Conservation (phyloP, 768 basidiomycete species). For the Candolleomyces eurysporus region DNA sequence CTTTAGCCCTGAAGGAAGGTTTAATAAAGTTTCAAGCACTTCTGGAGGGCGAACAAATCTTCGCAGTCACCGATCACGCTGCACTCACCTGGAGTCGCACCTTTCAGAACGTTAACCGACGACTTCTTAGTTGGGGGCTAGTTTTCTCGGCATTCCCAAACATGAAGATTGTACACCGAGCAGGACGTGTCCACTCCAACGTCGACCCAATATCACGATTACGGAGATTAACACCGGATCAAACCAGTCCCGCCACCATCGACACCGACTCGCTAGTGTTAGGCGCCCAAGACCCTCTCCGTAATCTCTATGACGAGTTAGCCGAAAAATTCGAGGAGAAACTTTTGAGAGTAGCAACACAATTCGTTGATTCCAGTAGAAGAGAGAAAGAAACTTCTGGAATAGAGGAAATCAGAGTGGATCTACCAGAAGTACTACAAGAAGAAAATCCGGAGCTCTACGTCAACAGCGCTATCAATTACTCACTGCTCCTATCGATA, state of each 20-base stretch:
- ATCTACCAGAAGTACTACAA: too few species aligned
- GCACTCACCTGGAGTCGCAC: constrained; percentile 35
- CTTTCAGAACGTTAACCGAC: constrained; percentile 35
- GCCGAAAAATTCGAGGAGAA: too few species aligned
- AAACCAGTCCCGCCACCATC: constrained; percentile 23
- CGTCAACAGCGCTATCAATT: too few species aligned
- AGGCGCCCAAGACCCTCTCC: background rate
- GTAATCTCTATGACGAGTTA: too few species aligned
- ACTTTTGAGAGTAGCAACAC: too few species aligned
- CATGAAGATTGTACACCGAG: constrained; percentile 35
- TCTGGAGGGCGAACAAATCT: constrained; percentile 32
- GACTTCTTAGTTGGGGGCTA: constrained; percentile 33
- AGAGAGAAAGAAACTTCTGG: too few species aligned
- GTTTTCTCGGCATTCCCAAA: constrained; percentile 34
- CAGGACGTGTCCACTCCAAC: constrained; percentile 37
- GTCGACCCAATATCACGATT: constrained; percentile 38
- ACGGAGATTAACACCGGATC: constrained; percentile 17
- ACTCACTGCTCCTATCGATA: too few species aligned
- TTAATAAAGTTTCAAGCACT: constrained; percentile 36
- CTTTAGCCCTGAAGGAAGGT: constrained; percentile 34
- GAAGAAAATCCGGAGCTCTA: too few species aligned
- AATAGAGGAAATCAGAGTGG: too few species aligned
- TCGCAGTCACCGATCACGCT: constrained; percentile 28
- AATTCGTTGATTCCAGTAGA: too few species aligned
- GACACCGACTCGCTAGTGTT: too few species aligned